These are phyloP conservation scores for Colletotrichum sp. DNA, from an alignment of 2,329 filamentous ascomycete genomes.

Conservation along the genomic window DNA sequence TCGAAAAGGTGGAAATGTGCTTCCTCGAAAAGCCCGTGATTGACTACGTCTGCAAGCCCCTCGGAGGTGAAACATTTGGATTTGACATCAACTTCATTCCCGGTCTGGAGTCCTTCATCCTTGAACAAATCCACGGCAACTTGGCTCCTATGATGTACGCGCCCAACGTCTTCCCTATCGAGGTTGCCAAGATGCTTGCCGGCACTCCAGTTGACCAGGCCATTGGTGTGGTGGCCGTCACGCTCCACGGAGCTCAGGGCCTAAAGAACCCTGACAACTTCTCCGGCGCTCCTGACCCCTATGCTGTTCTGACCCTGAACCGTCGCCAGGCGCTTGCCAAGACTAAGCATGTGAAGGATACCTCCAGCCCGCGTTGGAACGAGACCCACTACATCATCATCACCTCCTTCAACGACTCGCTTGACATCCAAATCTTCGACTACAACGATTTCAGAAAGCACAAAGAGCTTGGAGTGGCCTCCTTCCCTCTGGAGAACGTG, in stretches of 20 bases:
- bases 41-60: conserved; percentile 97
- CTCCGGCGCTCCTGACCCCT: conserved; percentile 89
- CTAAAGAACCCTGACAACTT: conserved; percentile 97
- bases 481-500: conserved; percentile 82
- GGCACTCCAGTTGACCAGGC: conserved; percentile 94
- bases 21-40: conserved; percentile 89
- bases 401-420: conserved; percentile 84
- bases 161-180: conserved; percentile 97
- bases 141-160: conserved; percentile 97
- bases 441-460: conserved; percentile 97
- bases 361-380: conserved; percentile 88
- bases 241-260: conserved; percentile 87
- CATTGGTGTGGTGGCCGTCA: conserved; percentile 90
- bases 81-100: conserved; percentile 99
- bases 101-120: conserved; percentile 89
- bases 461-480: conserved; percentile 88
- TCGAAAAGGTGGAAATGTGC: conserved; percentile 93
- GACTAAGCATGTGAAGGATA: conserved; percentile 88
- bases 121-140: conserved; percentile 94
- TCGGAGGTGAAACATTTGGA: conserved; percentile 92
- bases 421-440: conserved; percentile 87
- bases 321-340: conserved; percentile 79
- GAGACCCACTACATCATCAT: conserved; percentile 96
- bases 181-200: conserved; percentile 97
- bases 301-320: conserved; percentile 84